These are phyloP conservation scores for Pseudognaphalium luteoalbum DNA, from an alignment of 129 eudicot genomes.

Conservation along the genomic window DNA sequence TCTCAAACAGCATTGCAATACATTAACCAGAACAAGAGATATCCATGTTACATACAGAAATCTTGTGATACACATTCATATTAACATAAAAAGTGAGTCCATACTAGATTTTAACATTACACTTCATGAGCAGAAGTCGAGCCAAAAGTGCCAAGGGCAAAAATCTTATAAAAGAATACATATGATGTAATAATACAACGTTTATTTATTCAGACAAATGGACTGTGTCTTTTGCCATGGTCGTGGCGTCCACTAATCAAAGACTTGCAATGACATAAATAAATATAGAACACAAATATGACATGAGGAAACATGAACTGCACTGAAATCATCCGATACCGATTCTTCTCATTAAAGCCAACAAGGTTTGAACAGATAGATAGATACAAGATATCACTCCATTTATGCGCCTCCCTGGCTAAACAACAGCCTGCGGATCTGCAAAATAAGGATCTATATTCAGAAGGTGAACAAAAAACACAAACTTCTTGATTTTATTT, in stretches of 20 bases:
- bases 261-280: constrained; percentile 30
- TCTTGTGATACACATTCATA: not conserved
- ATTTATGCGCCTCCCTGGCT: constrained; percentile 39
- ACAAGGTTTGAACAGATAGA: constrained; percentile 26
- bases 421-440: constrained; percentile 46
- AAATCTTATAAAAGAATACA: constrained; percentile 28
- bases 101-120: constrained; percentile 18
- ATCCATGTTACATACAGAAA: not conserved
- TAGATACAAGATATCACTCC: constrained; percentile 33
- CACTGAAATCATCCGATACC: constrained; percentile 29
- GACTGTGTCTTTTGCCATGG: constrained; percentile 21
- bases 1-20: not conserved
- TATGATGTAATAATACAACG: not conserved
- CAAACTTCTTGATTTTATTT: not conserved
- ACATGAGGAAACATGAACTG: constrained; percentile 22
- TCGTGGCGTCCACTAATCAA: constrained; percentile 19
- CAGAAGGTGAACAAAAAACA: not conserved
- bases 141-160: constrained; percentile 11
- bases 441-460: constrained; percentile 15
- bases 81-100: not conserved
- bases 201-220: constrained; percentile 38
- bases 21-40: not conserved
- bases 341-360: constrained; percentile 25
- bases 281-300: constrained; percentile 20
- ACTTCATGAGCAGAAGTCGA: constrained; percentile 18